Percentiles rank a stretch among this genome's conserved stretches.
These are phyloP conservation scores for Zea mays DNA, from an alignment of 176 grass and related monocot species.

Conservation along the genomic window DNA sequence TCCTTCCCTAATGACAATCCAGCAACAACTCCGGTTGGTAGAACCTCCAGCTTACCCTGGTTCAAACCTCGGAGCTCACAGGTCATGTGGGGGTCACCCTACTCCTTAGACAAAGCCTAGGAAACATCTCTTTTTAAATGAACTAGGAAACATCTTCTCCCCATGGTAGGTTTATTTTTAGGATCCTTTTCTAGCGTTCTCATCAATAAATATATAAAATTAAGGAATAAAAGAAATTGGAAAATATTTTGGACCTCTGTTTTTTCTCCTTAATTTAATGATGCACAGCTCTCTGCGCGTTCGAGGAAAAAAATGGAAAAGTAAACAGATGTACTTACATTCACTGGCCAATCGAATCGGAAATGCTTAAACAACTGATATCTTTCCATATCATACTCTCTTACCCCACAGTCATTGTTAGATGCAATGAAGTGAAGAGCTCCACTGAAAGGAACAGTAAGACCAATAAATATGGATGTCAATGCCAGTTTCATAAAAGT, in stretches of 20 bases:
- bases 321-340: slow-evolving; percentile 46
- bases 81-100: background rate
- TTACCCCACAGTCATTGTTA: slow-evolving; percentile 66
- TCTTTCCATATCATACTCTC: slow-evolving; percentile 67
- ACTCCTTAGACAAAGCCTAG: slow-evolving; percentile 1
- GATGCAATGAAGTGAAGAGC: slow-evolving; percentile 63
- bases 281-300: too few species aligned
- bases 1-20: background rate
- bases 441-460: slow-evolving; percentile 49
- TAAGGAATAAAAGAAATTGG: background rate
- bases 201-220: background rate
- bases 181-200: background rate
- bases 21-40: background rate
- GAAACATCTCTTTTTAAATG: background rate
- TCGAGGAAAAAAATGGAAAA: background rate
- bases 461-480: background rate
- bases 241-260: too few species aligned
- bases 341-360: slow-evolving; percentile 63
- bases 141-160: background rate
- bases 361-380: slow-evolving; percentile 61
- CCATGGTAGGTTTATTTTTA: background rate
- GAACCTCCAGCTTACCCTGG: background rate
- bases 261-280: too few species aligned
- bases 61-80: background rate
- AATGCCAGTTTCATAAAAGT: slow-evolving; percentile 9